Evolutionary conservation across 768 basidiomycete genomes (phyloP), one percentile per base, ranked within the genome.

Genomic region (Agaricus subrufescens): DNA sequence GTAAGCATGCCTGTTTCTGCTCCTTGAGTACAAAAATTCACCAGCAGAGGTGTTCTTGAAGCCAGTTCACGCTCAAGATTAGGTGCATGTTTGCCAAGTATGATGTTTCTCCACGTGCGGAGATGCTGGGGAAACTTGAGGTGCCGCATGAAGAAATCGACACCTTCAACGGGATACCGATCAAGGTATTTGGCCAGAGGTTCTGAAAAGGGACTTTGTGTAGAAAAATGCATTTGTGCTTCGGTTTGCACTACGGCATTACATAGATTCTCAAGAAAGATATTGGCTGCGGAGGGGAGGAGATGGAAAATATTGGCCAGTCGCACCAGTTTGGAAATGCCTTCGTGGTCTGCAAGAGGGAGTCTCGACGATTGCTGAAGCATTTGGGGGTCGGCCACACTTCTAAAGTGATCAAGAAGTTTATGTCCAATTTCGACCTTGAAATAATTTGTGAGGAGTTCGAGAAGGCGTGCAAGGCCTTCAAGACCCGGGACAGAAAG

Each of bases 391-490:
- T 96, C 94, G 26, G 96, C 91, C 23, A 99, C 87, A 38, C 89
- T 85, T 43, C 88, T 86, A 73, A 96, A 98, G 68, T 99, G 97
- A 64, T 98, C 97, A 23, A 99, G 77, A 6, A 99, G 83, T 71
- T 99, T 99, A 69, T 91, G 84, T 0, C 97, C 97, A 58, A 99
- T 98, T 74, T 99, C 97, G 15, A 99, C 96, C 69, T 98, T 98
- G 85, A 99, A 99, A 73, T 99, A 98, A 69, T 98, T 98, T 39
- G 94, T 97, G 54, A 99, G 73, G 6, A 99, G 81, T 68, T 97
- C 94, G 48, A 99, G 76, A 48, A 99, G 80, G 11, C 96, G 86
- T 11, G 95, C 96, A 25, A 99, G 76, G 3, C 97, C 97, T 68
- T 99, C 94, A 54, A 96, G 68, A 9, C 95, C 95, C 4, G 91